Base-by-base conservation (phyloP, 176 grass and related monocot genomes). In the Bolboschoenus planiculmis region DNA sequence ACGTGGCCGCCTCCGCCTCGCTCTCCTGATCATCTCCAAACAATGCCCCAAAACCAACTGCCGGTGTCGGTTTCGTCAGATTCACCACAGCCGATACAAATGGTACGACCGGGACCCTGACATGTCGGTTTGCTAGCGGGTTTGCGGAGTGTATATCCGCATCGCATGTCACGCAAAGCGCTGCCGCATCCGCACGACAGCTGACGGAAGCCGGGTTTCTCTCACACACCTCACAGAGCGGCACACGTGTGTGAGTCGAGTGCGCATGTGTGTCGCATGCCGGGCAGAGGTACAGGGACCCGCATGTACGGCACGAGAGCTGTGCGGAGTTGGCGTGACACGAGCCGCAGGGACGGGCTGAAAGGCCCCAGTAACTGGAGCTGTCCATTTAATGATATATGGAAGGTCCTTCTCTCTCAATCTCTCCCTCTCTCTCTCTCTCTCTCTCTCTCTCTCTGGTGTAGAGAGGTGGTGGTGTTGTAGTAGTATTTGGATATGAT, bases 111-210 rank as follows among this genome's bases (percentile, higher is more conserved):
- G 91, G 89, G 66, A 85, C 14, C n/a, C 91, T 89, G 80, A 91
- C 89, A 88, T 93, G 91, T 18, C 91, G 91, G 21, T 83, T 85
- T 24, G 91, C 89, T n/a, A 91, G 84, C 65, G 81, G 91, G 89
- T 93, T 97, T 74, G 89, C 94, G n/a, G 87, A 83, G 89, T 97
- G 94, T 86, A 97, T 93, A 85, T 97, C 94, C 9, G 84, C 84
- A 76, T 97, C 94, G 56, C 91, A 93, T 44, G 87, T 54, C 2
- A 62, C 33, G 84, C 89, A 97, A 31, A 97, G 89, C 10, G 91
- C 86, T 11, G 94, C 91, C 31, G 87, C 91, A 83, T 94, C 90
- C 0, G 91, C 94, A 24, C 79, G 78, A 68, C 94, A 97, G 30
- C 86, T 92, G 50, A 97, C 89, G 0, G 71, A 18, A 20, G 94